phyloP scores from a whole-genome alignment of 2,329 filamentous ascomycete genomes.

The Sarocladium oryzae region DNA sequence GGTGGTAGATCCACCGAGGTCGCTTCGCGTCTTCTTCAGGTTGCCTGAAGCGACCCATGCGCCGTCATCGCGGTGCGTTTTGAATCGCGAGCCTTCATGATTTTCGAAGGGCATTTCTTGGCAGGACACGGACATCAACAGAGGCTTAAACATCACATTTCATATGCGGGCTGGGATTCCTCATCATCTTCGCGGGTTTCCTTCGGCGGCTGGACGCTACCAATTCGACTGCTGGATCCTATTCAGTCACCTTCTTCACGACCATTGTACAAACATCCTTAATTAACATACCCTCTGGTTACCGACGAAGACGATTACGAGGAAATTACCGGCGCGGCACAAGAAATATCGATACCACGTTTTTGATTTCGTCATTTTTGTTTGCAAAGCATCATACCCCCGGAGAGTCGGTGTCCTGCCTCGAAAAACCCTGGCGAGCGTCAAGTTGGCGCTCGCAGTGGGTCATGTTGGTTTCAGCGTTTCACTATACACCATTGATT shows the following conservation, averaged over 20 bases:
- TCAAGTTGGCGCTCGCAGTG: constrained; percentile 16
- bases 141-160: constrained; percentile 34
- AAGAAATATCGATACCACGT: constrained; percentile 42
- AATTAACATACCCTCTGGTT: constrained; percentile 32
- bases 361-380: constrained; percentile 28
- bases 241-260: constrained; percentile 17
- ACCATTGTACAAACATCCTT: constrained; percentile 44
- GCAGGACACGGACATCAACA: constrained; percentile 35
- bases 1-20: constrained; percentile 40
- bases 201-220: constrained; percentile 20
- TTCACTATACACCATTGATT: constrained; percentile 15
- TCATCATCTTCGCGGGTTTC: constrained; percentile 21
- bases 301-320: constrained; percentile 23
- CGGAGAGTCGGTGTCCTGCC: constrained; percentile 22
- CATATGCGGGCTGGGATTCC: constrained; percentile 31
- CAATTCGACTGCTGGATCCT: constrained; percentile 22
- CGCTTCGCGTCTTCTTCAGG: constrained; percentile 26
- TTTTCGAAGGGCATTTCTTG: constrained; percentile 40
- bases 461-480: constrained; percentile 26
- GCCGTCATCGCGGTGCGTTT: constrained; percentile 31
- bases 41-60: constrained; percentile 25
- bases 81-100: constrained; percentile 22
- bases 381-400: constrained; percentile 22
- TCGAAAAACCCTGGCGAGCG: constrained; percentile 18
- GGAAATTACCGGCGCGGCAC: constrained; percentile 31